phyloP scores from a whole-genome alignment of 768 basidiomycete species.

The Mycena leptocephala region DNA sequence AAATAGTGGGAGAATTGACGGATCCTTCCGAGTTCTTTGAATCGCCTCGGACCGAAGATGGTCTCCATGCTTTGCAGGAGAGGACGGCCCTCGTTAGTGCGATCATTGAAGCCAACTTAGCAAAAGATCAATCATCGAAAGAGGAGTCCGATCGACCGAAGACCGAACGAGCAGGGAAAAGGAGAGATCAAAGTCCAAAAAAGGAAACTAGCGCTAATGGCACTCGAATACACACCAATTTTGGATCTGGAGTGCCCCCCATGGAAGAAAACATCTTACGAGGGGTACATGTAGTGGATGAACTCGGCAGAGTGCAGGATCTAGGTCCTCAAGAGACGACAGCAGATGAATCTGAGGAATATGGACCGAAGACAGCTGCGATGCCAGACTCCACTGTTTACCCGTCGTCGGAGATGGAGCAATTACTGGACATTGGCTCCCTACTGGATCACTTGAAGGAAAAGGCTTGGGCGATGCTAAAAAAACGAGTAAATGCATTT shows the following conservation, averaged over 20 bases:
- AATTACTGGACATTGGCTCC: not conserved
- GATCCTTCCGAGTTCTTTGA: not conserved
- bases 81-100: not conserved
- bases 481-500: not conserved
- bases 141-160: not conserved
- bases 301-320: not conserved
- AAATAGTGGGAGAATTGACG: not conserved
- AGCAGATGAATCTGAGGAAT: not conserved
- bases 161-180: not conserved
- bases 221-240: not conserved
- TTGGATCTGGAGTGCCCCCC: not conserved
- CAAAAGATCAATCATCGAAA: not conserved
- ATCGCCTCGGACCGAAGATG: not conserved
- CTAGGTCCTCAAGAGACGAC: too few species aligned
- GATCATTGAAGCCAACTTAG: not conserved
- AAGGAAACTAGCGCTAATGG: too few species aligned
- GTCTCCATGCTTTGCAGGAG: not conserved
- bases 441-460: not conserved
- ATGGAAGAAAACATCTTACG: not conserved
- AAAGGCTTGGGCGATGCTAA: conserved; percentile 2
- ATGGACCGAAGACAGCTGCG: not conserved
- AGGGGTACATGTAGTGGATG: not conserved
- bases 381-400: not conserved
- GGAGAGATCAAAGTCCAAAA: too few species aligned
- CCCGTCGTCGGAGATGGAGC: not conserved